Base-by-base conservation (phyloP, 441 rosid species). In the Kokia cookei region DNA sequence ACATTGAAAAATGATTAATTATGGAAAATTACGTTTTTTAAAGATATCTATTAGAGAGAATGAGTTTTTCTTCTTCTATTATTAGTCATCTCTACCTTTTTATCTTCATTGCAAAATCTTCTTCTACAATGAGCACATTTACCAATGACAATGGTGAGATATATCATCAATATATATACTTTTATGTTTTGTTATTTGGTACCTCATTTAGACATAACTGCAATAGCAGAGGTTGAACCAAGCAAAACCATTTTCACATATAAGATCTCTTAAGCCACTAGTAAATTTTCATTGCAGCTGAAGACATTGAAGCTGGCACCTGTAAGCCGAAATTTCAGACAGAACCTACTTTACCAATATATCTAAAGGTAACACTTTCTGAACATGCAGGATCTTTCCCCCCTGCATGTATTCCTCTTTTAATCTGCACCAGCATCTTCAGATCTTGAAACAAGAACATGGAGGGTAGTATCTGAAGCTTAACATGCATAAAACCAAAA, bases 291-390 rank as follows among this genome's bases (percentile, higher is more conserved):
- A 47, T 84, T 88, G 84, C 97, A 92, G 98, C 87, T 12, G 98
- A 92, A 58, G 97, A 92, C 71, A 66, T 84, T 71, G 97, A 92
- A 80, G 85, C 85, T 22, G 95, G 96, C 51, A 76, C 47, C 14
- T 69, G 53, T n/a, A 91, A 82, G 82, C 84, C 84, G 1, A 95
- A 82, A 84, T 86, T 95, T 81, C 93, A 85, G 54, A 78, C 94
- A 2, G 99, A 95, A 68, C 96, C 94, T 32, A 90, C 98, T 43
- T 77, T 90, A 80, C 99, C 98, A n/a, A 87, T 95, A 61, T 91
- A 83, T 80, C 93, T 95, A 3, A 95, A 95, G 99, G 99, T 95
- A 84, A 73, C 40, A 47, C 1, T 45, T 15, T 26, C 48, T 29
- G 54, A 66, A 57, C 74, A 15, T 51, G 53, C 65, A 60, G 47